Conservation (phyloP, 2,329 filamentous ascomycete species). For the Pseudocercospora fijiensis region DNA sequence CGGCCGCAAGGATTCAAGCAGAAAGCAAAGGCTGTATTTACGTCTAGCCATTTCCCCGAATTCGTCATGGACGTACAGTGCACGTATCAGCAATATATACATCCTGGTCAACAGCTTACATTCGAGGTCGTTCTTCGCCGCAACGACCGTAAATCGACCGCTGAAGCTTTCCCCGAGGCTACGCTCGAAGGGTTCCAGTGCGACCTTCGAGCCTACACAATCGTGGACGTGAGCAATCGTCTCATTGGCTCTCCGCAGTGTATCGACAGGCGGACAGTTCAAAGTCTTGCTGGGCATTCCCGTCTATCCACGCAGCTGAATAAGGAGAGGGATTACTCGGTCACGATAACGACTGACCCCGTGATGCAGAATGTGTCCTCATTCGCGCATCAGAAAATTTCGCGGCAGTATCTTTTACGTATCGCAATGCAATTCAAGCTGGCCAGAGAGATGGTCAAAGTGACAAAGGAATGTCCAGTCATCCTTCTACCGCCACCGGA, state of each 20-base stretch:
- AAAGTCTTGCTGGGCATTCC: conserved; percentile 15
- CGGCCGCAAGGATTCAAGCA: conserved; percentile 26
- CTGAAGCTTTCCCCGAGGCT: conserved; percentile 17
- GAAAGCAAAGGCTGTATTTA: conserved; percentile 28
- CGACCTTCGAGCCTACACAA: conserved; percentile 19
- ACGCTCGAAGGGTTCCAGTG: conserved; percentile 18
- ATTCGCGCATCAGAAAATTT: conserved; percentile 22
- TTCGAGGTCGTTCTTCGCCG: conserved; percentile 22
- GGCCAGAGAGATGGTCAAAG: conserved; percentile 17
- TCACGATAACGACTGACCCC: conserved; percentile 6
- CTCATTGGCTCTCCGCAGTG: conserved; percentile 18
- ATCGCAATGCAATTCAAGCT: conserved; percentile 22
- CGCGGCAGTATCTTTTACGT: conserved; percentile 20
- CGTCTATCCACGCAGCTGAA: conserved; percentile 14
- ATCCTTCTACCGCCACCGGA: conserved; percentile 18
- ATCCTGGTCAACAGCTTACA: conserved; percentile 20
- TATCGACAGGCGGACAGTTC: conserved; percentile 15
- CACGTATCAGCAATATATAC: conserved; percentile 20
- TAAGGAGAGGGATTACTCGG: conserved; percentile 20
- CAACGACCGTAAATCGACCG: conserved; percentile 15
- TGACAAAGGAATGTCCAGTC: conserved; percentile 18
- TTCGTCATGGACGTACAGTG: conserved; percentile 24
- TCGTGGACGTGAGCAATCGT: conserved; percentile 17
- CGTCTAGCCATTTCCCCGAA: conserved; percentile 23
- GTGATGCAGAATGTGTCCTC: conserved; percentile 14